Evolutionary conservation across 2,329 filamentous ascomycete species (phyloP), one percentile per base, ranked within the genome.

Genomic region (Colletotrichum orbiculare): DNA sequence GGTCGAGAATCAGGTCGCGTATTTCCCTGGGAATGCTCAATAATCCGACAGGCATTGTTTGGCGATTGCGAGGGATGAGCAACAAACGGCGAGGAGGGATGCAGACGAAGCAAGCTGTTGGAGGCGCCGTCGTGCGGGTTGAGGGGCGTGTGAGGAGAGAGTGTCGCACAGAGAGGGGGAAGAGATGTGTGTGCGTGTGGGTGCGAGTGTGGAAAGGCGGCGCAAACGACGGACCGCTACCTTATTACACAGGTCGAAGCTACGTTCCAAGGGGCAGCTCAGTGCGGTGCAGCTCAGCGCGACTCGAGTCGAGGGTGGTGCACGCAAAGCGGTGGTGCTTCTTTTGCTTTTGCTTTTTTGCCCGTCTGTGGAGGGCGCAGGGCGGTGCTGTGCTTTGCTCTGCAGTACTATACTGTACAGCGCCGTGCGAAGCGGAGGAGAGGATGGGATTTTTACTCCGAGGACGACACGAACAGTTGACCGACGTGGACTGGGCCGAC

Each of bases 1-100:
- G 59, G 35, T 60, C 54, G 52, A 68, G 64, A 37, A 68, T 68
- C 39, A 58, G 50, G 47, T 68, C 67, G 48, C 67, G 67, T 39
- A 68, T 46, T 35, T 68, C 67, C 55, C 64, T 63, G 11, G 67
- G 60, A 49, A 68, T 66, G 35, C 49, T 59, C 38, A 68, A 54
- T 48, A 68, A 56, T 11, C 62, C 62, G 54, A 47, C n/a, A 15
- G 60, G 45, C 67, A 67, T 68, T 33, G 50, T 52, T 55, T 43
- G 17, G 33, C 47, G 39, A 38, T 35, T 10, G 10, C 46, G 46
- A 38, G 34, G 48, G 39, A 15, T 33, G 45, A 35, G 54, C 34
- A n/a, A 11, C 34, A 13, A 37, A 37, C 15, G 25, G 35, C 11
- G 43, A 42, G 46, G 34, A 25, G 17, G 33, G 33, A 43, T 33